Conservation (phyloP, 2,329 filamentous ascomycete genomes). For the Verticillium zaregamsianum region DNA sequence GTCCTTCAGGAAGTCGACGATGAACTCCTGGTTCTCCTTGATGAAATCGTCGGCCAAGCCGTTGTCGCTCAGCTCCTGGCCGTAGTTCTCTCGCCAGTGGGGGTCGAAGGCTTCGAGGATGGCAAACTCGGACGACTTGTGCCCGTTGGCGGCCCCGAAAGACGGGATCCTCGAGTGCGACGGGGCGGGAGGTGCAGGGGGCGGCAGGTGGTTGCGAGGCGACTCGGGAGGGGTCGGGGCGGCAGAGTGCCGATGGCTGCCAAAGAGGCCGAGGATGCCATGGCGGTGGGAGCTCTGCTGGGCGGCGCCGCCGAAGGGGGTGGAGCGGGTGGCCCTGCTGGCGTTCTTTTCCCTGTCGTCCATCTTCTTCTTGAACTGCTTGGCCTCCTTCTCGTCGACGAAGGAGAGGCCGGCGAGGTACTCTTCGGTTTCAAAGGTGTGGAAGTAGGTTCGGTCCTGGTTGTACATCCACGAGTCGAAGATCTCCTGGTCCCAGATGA, state of each 20-base stretch:
- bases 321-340: slow-evolving; percentile 77
- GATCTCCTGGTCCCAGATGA: slow-evolving; percentile 97
- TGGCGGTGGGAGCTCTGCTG: slow-evolving; percentile 36
- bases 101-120: slow-evolving; percentile 61
- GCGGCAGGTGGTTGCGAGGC: slow-evolving; percentile 37
- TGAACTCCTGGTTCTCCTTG: slow-evolving; percentile 64
- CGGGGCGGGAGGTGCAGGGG: slow-evolving; percentile 21
- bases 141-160: slow-evolving; percentile 39
- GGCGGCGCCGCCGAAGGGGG: slow-evolving; percentile 61
- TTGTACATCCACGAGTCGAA: slow-evolving; percentile 95
- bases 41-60: slow-evolving; percentile 64
- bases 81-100: slow-evolving; percentile 61
- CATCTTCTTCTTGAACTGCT: slow-evolving; percentile 96
- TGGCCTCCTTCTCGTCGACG: slow-evolving; percentile 94
- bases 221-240: slow-evolving; percentile 55
- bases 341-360: slow-evolving; percentile 94
- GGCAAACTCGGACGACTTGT: slow-evolving; percentile 52
- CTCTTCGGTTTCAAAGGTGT: slow-evolving; percentile 93
- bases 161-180: slow-evolving; percentile 33
- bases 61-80: slow-evolving; percentile 58
- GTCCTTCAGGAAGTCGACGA: slow-evolving; percentile 59
- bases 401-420: slow-evolving; percentile 90
- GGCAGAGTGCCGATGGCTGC: slow-evolving; percentile 56
- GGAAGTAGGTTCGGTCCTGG: slow-evolving; percentile 95
- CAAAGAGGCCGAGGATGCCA: slow-evolving; percentile 56